Percentiles rank a stretch among this genome's conserved stretches.
These are phyloP conservation scores for Leishmania guyanensis DNA, from an alignment of 208 protist species.

Conservation along the genomic window DNA sequence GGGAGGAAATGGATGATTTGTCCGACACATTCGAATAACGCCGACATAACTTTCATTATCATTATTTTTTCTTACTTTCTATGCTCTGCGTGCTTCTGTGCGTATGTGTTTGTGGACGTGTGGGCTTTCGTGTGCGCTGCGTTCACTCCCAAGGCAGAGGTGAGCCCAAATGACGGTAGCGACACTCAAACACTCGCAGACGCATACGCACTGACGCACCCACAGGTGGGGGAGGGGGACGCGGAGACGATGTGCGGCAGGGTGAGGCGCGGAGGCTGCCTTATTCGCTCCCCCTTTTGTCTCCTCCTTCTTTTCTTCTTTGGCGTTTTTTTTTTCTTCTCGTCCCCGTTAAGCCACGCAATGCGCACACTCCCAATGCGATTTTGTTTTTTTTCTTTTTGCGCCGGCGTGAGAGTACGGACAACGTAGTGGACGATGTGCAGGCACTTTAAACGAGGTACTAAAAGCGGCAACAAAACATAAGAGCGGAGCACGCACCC, in stretches of 20 bases:
- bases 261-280: neutral
- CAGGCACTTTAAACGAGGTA: neutral
- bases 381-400: slow-evolving; percentile 11
- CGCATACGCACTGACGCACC: neutral
- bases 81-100: slow-evolving; percentile 4
- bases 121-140: neutral
- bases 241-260: neutral
- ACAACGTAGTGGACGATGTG: neutral
- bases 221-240: neutral
- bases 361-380: neutral
- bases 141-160: slow-evolving; percentile 1
- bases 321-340: slow-evolving; percentile 4
- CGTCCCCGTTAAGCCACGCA: slow-evolving; percentile 6
- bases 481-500: neutral
- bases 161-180: neutral
- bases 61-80: slow-evolving; percentile 6
- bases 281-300: neutral
- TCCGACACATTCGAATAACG: slow-evolving; percentile 1
- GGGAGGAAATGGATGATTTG: neutral
- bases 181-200: neutral
- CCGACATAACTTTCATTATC: neutral
- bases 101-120: neutral
- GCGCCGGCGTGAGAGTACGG: neutral
- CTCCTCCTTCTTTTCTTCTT: neutral
- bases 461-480: no score